Conservation (phyloP, 306 rosid genomes). For the Vigna radiata region DNA sequence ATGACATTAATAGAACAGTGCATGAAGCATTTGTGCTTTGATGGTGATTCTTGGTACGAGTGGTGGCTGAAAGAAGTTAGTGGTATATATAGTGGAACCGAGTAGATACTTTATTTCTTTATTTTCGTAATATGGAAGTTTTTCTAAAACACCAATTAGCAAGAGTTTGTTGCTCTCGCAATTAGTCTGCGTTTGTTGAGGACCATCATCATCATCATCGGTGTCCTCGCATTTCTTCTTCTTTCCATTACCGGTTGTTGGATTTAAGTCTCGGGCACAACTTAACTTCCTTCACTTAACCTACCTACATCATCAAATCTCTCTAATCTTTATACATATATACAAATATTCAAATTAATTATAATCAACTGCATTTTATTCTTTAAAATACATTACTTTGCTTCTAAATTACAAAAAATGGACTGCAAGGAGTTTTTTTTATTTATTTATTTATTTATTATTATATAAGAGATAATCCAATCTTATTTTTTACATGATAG, state of each 20-base stretch:
- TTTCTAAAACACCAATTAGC: background rate
- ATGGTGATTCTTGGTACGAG: slow-evolving; percentile 17
- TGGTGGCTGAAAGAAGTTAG: background rate
- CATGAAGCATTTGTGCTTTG: background rate
- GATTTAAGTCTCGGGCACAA: background rate
- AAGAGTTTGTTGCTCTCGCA: background rate
- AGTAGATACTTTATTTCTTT: background rate
- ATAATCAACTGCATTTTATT: too few relatives aligned
- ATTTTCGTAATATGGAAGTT: background rate
- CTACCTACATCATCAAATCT: background rate
- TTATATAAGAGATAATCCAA: too few relatives aligned
- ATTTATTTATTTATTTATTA: too few relatives aligned
- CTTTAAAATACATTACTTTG: too few relatives aligned
- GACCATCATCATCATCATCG: background rate
- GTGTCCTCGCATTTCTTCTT: slow-evolving; percentile 17
- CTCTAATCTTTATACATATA: background rate
- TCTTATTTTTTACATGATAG: too few relatives aligned
- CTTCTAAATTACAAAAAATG: too few relatives aligned
- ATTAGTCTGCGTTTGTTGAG: slow-evolving; percentile 9
- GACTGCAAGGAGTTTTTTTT: too few relatives aligned
- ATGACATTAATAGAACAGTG: too few relatives aligned
- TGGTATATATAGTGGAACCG: background rate
- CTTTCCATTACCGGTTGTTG: background rate
- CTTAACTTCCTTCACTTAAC: too few relatives aligned
- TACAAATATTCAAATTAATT: too few relatives aligned